Evolutionary conservation across 2,329 filamentous ascomycete genomes (phyloP), one percentile per base, ranked within the genome.

Genomic region (Penicillium frequentans): DNA sequence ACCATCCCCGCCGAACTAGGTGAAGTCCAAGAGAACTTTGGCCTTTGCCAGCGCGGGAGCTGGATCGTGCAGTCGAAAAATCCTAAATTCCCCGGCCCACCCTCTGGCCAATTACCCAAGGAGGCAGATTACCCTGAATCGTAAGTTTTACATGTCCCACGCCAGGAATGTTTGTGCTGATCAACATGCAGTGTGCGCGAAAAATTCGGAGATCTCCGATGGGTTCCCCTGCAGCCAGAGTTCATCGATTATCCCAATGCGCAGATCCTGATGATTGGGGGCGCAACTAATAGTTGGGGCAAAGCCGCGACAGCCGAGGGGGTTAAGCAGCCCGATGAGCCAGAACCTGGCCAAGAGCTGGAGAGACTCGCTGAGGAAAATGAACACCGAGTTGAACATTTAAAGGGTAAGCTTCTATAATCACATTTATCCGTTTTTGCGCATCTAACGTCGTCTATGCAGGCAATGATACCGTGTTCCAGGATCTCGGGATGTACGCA

Each of bases 1-100:
- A 96, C 90, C 0, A 81, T 93, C 27, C 91, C 91, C 0, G 77
- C 82, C 3, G 77, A 89, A 57, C 70, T 90, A 1, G 88, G 87
- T 1, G 84, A 91, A 49, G 81, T 95, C 0, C 91, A 96, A 73
- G 80, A 84, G 39, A 86, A 91, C 55, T 81, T 96, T 13, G 91
- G 92, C 0, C 72, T 96, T 7, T 80, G 82, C 39, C 75, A 84
- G 31, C 85, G 87, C 63, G 91, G 90, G 1, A 90, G 88, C 71
- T 96, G 92, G 73, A 83, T 93, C 52, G 74, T 93, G 52, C 90
- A 87, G 63, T 86, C 90, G 29, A 91, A 92, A 76, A 96, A 96
- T 64, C 92, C 92, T 0, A 81, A 87, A 55, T 85, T 82, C 35
- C 81, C 86, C 3, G 85, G 86, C 0, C 90, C 90, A 0, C 79